A percentile compares a stretch with the other conserved stretches of the same genome.
Conservation (phyloP, 2,329 filamentous ascomycete genomes). For the Aureobasidium sp. region DNA sequence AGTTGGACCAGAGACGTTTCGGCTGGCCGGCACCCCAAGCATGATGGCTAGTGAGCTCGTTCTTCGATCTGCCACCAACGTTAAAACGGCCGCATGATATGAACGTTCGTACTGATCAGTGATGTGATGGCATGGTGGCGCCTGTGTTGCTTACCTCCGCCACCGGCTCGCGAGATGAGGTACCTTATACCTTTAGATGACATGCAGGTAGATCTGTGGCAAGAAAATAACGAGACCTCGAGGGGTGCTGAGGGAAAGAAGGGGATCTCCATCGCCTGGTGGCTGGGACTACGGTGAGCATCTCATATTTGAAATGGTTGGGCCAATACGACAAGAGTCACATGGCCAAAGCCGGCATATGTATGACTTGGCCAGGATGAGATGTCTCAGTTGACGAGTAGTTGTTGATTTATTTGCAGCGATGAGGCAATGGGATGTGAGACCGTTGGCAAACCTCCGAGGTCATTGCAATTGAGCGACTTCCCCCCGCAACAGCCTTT, state of each 20-base stretch:
- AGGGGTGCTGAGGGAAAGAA: neutral
- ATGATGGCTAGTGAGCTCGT: neutral
- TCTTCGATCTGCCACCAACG: neutral
- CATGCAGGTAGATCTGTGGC: constrained; percentile 8
- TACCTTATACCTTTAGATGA: constrained; percentile 8
- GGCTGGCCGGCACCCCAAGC: constrained; percentile 7
- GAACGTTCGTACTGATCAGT: neutral
- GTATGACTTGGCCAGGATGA: constrained; percentile 2
- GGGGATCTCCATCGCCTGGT: constrained; percentile 1
- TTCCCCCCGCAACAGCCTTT: neutral
- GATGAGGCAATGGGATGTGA: neutral
- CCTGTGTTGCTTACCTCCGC: constrained; percentile 1
- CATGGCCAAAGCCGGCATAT: neutral
- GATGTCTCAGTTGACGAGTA: constrained; percentile 7
- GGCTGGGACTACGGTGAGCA: neutral
- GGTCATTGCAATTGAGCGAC: neutral
- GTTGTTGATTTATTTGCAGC: neutral
- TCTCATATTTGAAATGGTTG: neutral
- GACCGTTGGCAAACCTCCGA: neutral
- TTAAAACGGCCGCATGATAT: constrained; percentile 4
- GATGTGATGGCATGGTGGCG: neutral
- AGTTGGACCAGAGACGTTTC: constrained; percentile 3
- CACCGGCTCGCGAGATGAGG: constrained; percentile 11
- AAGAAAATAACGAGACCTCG: neutral
- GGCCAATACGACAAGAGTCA: constrained; percentile 1